Evolutionary conservation across 371 early-diverging fungal species (phyloP), one percentile per base, ranked within the genome.

Genomic region (Ordospora pajunii): DNA sequence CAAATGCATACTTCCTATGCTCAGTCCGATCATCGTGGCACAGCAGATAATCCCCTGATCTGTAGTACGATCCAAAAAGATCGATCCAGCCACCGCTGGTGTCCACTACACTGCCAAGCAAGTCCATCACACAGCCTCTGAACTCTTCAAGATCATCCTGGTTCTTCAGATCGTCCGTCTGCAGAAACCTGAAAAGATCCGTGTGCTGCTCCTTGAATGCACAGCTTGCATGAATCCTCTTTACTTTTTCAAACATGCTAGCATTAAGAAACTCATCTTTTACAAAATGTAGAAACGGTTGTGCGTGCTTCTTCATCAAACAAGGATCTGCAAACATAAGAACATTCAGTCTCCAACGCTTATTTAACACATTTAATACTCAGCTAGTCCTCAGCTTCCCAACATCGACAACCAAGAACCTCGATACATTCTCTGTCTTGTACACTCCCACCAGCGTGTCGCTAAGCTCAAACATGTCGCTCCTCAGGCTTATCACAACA

Each of bases 401-500:
- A 22, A 76, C 43, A 72, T 76, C 65, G 7, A 79, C 77, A 52
- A 76, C 50, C 17, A 79, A 32, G 23, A 69, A 76, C 21, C 67
- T 72, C 10, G 64, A 62, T 1, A 54, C 48, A 44, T 78, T 70
- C 65, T 83, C 44, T 1, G 74, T 82, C 84, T 96, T 97, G 86
- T 97, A 99, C 67, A 99, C 95, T 63, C 99, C 99, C 3, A 98
- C 92, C 11, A 99, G 86, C 17, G 93, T 89, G 78, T 95, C 93
- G 0, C 96, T 95, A 45, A 95, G 85, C 85, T 98, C 99, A 89
- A 98, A 98, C 97, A 99, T 97, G 83, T 97, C 93, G 88, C 97
- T 96, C 77, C 99, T 88, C 72, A 99, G 87, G 80, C 92, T 92
- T 80, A 99, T 96, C 74, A 98, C 94, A 22, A 98, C 89, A 86